Evolutionary conservation across 345 rosid genomes (phyloP), one percentile per base, ranked within the genome.

Genomic region (Physaria fendleri): DNA sequence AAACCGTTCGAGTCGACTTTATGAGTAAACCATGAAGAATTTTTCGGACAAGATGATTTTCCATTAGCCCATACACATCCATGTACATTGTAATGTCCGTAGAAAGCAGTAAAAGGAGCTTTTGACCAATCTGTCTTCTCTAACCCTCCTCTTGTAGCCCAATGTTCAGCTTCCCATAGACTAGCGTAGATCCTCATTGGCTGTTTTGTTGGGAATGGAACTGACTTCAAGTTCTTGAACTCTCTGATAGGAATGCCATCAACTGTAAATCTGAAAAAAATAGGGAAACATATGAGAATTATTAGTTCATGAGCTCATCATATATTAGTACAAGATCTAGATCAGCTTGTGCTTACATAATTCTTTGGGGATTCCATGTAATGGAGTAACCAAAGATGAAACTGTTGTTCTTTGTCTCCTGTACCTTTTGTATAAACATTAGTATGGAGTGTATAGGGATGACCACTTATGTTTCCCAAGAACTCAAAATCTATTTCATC

Each of bases 121-220:
- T 68, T 64, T 0, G 75, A 51, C 89, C 89, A 82, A 39, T 84
- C 82, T 3, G 76, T 81, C 77, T 84, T 82, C 11, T 80, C 78
- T n/a, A 76, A 58, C 0, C 86, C 88, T 5, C 90, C 90, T 17
- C 84, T 74, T 5, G 90, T 84, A 1, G 90, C 88, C 91, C 85
- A 84, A 23, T 84, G 74, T 34, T 85, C 95, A 0, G 89, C 95
- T 69, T 85, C 80, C 89, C 92, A 85, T 0, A 87, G 53, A 11
- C 84, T 81, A 0, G 84, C 81, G 54, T 81, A 68, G 2, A 79
- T 34, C 27, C 82, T 82, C 88, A 82, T 87, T 8, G 85, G 71
- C 35, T 84, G 82, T 50, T 47, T 76, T 63, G 74, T 85, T 8
- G 83, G 93, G 62, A 69, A 88, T 0, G 86, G 76, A 10, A 88